phyloP scores from a whole-genome alignment of 208 protist species.

The Plasmodiophora brassicae region DNA sequence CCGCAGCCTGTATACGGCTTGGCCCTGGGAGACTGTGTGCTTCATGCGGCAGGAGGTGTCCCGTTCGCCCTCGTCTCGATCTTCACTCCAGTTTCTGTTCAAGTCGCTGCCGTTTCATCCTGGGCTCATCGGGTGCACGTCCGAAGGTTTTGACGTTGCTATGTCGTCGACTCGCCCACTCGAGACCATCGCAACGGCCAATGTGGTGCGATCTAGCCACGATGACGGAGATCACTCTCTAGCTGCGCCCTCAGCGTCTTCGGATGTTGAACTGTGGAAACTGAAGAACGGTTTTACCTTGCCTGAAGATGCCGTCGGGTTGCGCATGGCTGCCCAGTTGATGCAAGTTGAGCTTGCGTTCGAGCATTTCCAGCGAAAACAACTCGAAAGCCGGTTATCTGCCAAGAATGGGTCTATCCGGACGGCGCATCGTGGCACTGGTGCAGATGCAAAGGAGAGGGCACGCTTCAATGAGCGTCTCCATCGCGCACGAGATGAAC shows the following conservation, averaged over 20 bases:
- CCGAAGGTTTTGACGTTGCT: neutral
- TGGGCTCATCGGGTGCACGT: neutral
- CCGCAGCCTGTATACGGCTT: neutral
- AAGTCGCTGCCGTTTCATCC: neutral
- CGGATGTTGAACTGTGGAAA: neutral
- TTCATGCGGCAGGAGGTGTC: neutral
- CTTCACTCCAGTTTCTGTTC: neutral
- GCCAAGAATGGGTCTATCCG: neutral
- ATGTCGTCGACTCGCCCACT: neutral
- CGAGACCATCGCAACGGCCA: neutral
- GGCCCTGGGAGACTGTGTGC: slow-evolving; percentile 12
- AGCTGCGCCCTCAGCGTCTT: neutral
- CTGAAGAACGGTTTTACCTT: neutral
- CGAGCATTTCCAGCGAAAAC: neutral
- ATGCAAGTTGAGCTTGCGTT: neutral
- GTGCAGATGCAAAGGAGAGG: neutral
- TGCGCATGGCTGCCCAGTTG: neutral
- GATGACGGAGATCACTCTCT: neutral
- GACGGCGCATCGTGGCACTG: neutral
- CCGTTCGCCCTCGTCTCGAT: neutral
- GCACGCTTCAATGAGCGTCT: neutral
- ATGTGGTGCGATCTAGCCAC: neutral
- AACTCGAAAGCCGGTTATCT: neutral
- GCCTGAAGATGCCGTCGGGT: neutral
- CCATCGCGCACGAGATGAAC: neutral